Percentiles rank a stretch among this genome's conserved stretches.
These are phyloP conservation scores for Chlamydomonas schloesseri DNA, from an alignment of 139 green algal genomes.

Conservation along the genomic window DNA sequence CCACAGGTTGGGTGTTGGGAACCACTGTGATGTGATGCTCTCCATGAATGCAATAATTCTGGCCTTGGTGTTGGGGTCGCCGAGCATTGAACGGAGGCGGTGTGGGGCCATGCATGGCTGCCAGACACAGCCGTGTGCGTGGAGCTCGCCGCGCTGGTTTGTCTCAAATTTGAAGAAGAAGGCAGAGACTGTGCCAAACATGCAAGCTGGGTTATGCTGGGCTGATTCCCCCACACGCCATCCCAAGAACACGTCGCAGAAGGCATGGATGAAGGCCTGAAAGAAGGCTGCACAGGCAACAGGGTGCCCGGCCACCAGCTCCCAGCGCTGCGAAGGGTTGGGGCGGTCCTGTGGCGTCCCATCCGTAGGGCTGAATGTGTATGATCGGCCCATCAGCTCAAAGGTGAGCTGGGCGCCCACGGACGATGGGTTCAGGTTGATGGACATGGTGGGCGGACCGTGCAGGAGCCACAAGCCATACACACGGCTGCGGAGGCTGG, in stretches of 20 bases:
- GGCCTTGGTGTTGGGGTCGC: neutral
- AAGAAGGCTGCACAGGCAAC: neutral
- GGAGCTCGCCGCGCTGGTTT: neutral
- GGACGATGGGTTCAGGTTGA: neutral
- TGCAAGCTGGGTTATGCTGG: neutral
- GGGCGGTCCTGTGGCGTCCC: neutral
- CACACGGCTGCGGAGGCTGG: neutral
- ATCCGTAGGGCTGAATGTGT: neutral
- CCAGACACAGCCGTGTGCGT: neutral
- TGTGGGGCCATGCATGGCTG: neutral
- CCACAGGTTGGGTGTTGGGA: neutral
- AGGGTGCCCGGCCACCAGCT: neutral
- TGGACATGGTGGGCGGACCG: neutral
- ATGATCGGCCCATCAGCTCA: neutral
- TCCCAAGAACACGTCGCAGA: conserved; percentile 4
- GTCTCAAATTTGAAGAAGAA: conserved; percentile 21
- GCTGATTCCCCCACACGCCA: neutral
- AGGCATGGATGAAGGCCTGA: neutral
- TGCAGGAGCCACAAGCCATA: neutral
- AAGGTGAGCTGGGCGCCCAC: neutral
- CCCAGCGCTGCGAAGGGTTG: neutral
- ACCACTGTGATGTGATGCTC: neutral
- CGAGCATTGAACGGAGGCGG: neutral
- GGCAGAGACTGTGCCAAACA: neutral
- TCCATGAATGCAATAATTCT: neutral